These are phyloP conservation scores for Artemisia argyi DNA, from an alignment of 129 eudicot species.

Conservation along the genomic window DNA sequence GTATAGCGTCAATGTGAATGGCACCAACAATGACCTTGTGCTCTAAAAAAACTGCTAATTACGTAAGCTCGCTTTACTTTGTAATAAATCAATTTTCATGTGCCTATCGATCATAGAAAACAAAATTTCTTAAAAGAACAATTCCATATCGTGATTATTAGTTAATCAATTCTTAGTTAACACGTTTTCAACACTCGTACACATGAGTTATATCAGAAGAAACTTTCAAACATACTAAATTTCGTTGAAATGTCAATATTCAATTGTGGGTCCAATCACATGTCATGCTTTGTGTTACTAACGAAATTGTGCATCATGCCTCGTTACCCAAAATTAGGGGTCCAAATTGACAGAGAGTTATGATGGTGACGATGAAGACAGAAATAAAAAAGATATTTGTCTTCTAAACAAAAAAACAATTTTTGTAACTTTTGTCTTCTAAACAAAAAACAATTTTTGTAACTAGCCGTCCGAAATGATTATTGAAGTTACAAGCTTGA, in stretches of 20 bases:
- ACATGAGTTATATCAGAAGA: too few relatives aligned
- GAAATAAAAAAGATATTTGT: not conserved
- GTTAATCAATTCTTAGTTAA: too few relatives aligned
- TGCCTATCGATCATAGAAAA: too few relatives aligned
- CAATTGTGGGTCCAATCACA: not conserved
- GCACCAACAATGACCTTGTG: too few relatives aligned
- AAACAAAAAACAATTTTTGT: too few relatives aligned
- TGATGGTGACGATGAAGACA: not conserved
- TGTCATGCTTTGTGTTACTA: conserved; percentile 1
- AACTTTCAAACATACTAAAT: not conserved
- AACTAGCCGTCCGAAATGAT: not conserved
- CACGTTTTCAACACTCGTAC: too few relatives aligned
- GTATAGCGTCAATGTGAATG: too few relatives aligned
- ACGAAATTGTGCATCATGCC: not conserved
- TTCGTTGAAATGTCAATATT: not conserved
- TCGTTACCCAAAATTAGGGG: not conserved
- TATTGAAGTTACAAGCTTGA: not conserved
- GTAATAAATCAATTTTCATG: too few relatives aligned
- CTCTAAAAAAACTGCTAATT: too few relatives aligned
- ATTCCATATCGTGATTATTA: too few relatives aligned
- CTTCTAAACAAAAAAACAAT: not conserved
- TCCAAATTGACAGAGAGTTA: not conserved
- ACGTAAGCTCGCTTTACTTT: too few relatives aligned
- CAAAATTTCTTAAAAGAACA: too few relatives aligned
- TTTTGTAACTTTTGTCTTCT: not conserved